Conservation (phyloP, 371 early-diverging fungal genomes). For the Nematocida minor region DNA sequence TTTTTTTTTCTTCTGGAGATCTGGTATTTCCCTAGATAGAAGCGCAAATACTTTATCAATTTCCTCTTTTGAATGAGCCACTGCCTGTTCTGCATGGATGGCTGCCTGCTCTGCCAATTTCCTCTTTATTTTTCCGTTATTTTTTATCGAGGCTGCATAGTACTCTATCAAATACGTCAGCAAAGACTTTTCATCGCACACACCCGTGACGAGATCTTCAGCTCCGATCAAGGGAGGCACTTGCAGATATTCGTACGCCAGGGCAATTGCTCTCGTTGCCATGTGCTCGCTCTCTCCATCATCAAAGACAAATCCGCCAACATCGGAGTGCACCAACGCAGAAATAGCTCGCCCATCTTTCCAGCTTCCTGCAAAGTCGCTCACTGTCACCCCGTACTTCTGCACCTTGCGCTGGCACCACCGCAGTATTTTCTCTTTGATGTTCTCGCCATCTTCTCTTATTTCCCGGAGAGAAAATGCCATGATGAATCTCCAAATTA, state of each 20-base stretch:
- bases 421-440: not conserved
- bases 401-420: constrained; percentile 33
- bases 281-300: constrained; percentile 15
- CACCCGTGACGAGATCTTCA: constrained; percentile 1
- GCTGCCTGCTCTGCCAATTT: not conserved
- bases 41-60: not conserved
- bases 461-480: constrained; percentile 79
- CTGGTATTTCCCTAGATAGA: not conserved
- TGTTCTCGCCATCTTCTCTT: constrained; percentile 12
- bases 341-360: constrained; percentile 32
- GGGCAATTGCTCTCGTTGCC: constrained; percentile 17
- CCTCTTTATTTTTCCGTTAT: not conserved
- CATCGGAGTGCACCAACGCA: constrained; percentile 44
- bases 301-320: constrained; percentile 29
- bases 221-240: constrained; percentile 26
- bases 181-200: constrained; percentile 49
- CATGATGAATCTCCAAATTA: constrained; percentile 93
- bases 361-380: constrained; percentile 38
- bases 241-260: constrained; percentile 1
- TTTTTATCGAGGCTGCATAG: constrained; percentile 9
- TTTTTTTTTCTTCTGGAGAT: constrained; percentile 24
- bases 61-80: not conserved
- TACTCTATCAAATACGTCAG: constrained; percentile 36
- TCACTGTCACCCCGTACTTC: constrained; percentile 2
- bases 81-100: not conserved